Base-by-base conservation (phyloP, 768 basidiomycete genomes). In the Mycena albidolilacea region DNA sequence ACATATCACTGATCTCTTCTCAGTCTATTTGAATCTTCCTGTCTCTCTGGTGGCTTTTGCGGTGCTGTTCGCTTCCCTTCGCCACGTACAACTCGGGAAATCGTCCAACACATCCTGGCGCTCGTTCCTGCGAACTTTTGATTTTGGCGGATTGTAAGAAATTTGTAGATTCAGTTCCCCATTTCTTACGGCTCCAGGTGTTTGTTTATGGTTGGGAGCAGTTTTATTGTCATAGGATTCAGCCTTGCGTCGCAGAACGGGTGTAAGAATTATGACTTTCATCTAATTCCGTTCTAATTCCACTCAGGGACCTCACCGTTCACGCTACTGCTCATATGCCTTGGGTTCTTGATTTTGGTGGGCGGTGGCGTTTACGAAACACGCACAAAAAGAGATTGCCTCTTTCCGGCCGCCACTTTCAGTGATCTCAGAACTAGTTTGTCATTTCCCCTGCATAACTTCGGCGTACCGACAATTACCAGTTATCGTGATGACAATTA, bases 1-100 rank as follows among this genome's bases (percentile, higher is more conserved):
- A 62, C 67, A 64, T 65, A 58, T 62, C 64, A 50, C 66, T 77
- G 50, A 75, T n/a, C 38, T 65, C 55, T 70, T 62, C 58, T 48
- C 80, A 96, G 95, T 96, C 81, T 95, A 91, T 80, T 86, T 96
- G 80, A 96, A 96, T 82, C 85, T 96, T 59, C 95, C 95, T 21
- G 84, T 96, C 67, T 93, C 92, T 79, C 78, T 89, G 37, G 73
- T 90, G 35, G 91, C 92, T 23, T 86, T 87, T 71, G 69, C 89
- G 11, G 85, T 94, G 10, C 83, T 95, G 23, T 79, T 80, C 21
- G 61, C 88, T 39, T 91, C 93, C n/a, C 87, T 96, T 62, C 90
- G 89, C 73, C 82, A 81, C 44, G 87, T 94, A 44, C 78, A 84
- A 43, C 80, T 93, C 23, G 82, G 85, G 21, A 82, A 81, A 55